Conservation (phyloP, 2,329 filamentous ascomycete genomes). For the Xylariaceae sp. region DNA sequence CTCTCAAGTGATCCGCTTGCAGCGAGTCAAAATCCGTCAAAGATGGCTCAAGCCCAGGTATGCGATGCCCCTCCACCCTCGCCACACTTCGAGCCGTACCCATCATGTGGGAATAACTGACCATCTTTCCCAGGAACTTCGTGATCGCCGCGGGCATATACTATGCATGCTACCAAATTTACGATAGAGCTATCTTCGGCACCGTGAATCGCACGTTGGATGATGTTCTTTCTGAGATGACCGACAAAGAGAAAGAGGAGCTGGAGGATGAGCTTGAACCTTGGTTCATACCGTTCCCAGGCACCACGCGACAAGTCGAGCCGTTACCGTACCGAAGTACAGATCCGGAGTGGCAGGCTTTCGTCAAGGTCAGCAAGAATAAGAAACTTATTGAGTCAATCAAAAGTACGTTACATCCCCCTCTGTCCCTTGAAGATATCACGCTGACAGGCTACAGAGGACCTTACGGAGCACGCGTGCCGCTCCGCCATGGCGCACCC, state of each 20-base stretch:
- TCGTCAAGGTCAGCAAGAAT: conserved; percentile 55
- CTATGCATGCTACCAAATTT: conserved; percentile 36
- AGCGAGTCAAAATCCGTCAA: conserved; percentile 23
- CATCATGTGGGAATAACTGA: not conserved
- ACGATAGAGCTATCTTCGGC: conserved; percentile 41
- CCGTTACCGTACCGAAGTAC: conserved; percentile 48
- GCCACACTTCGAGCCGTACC: not conserved
- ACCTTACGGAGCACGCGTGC: conserved; percentile 40
- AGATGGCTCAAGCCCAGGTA: conserved; percentile 23
- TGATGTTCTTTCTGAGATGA: no score
- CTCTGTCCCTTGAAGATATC: conserved; percentile 2
- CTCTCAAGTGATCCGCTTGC: conserved; percentile 20
- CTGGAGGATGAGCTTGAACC: conserved; percentile 42
- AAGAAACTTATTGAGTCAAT: conserved; percentile 42
- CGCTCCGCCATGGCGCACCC: conserved; percentile 38
- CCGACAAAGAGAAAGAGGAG: conserved; percentile 38
- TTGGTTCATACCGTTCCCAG: conserved; percentile 59
- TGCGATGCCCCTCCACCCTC: not conserved
- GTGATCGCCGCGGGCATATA: conserved; percentile 30
- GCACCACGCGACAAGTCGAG: conserved; percentile 46
- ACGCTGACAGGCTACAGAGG: conserved; percentile 28
- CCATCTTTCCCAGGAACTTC: conserved; percentile 15
- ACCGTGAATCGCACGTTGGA: no score
- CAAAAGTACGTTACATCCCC: conserved; percentile 33
- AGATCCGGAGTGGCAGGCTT: conserved; percentile 62